These are phyloP conservation scores for Lyophyllum atratum DNA, from an alignment of 768 basidiomycete species.

Conservation along the genomic window DNA sequence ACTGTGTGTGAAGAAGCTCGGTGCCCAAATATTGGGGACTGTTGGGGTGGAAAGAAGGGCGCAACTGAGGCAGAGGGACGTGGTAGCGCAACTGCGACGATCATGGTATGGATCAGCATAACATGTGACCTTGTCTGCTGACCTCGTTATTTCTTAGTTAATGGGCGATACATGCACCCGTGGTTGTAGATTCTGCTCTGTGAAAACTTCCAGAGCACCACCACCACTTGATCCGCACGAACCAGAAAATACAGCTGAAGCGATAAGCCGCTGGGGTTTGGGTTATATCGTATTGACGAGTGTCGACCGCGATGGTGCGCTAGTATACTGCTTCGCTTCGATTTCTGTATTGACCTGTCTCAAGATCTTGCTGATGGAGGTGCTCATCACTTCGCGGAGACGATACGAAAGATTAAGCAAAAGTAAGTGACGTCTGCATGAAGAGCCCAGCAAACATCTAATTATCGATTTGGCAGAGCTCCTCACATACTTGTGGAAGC, in stretches of 20 bases:
- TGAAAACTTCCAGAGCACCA: constrained; percentile 89
- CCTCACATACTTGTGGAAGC: constrained; percentile 97
- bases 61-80: constrained; percentile 70
- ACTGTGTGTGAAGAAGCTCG: constrained; percentile 99
- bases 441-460: not conserved
- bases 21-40: constrained; percentile 99
- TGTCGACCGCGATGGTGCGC: constrained; percentile 93
- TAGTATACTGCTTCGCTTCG: not conserved
- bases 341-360: constrained; percentile 1
- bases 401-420: constrained; percentile 92
- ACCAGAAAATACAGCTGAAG: constrained; percentile 97
- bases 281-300: constrained; percentile 98
- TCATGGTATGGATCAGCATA: constrained; percentile 69
- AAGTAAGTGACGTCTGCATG: constrained; percentile 54
- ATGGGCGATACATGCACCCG: constrained; percentile 99
- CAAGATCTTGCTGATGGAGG: constrained; percentile 92
- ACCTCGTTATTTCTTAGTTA: constrained; percentile 50
- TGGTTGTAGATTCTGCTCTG: constrained; percentile 96
- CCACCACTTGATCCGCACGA: constrained; percentile 94
- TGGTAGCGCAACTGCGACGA: constrained; percentile 92
- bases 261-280: constrained; percentile 95
- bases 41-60: constrained; percentile 88
- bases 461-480: constrained; percentile 53
- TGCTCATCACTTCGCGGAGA: constrained; percentile 92
- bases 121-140: constrained; percentile 1